phyloP scores from a whole-genome alignment of 2,329 filamentous ascomycete species.

The Cordyceps javanica region DNA sequence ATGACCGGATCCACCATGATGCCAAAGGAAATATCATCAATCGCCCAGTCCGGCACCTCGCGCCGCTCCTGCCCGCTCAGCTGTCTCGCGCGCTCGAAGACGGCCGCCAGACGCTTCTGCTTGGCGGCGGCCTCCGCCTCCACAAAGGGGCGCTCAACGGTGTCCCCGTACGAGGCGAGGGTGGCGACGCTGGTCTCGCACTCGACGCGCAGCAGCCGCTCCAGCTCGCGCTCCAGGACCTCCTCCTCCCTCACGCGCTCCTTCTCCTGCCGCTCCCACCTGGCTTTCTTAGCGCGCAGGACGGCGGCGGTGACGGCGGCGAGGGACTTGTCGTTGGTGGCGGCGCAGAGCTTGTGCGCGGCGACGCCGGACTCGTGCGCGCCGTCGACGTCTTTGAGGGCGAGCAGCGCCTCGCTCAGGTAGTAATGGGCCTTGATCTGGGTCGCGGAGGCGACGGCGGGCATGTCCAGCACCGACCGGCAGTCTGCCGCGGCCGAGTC shows the following conservation, averaged over 20 bases:
- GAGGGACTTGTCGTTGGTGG: constrained; percentile 59
- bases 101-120: constrained; percentile 34
- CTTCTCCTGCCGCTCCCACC: constrained; percentile 73
- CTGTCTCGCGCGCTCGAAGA: constrained; percentile 47
- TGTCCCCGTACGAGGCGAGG: constrained; percentile 32
- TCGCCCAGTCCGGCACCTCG: constrained; percentile 67
- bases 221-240: constrained; percentile 55
- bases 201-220: constrained; percentile 44
- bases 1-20: constrained; percentile 67
- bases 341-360: constrained; percentile 67
- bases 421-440: constrained; percentile 86
- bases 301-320: constrained; percentile 67
- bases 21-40: constrained; percentile 70
- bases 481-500: constrained; percentile 74
- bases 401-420: constrained; percentile 76
- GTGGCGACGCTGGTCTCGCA: constrained; percentile 35
- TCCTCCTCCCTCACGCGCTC: constrained; percentile 48
- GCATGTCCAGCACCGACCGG: constrained; percentile 63
- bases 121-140: constrained; percentile 41
- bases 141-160: constrained; percentile 44
- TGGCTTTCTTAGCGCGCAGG: constrained; percentile 73
- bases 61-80: constrained; percentile 38
- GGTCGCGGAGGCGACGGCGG: constrained; percentile 37
- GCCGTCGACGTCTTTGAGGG: constrained; percentile 56
- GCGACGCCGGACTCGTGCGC: constrained; percentile 63